Percentiles rank a stretch among this genome's conserved stretches.
phyloP scores from a whole-genome alignment of 306 rosid genomes.

The Cicer yamashitae region DNA sequence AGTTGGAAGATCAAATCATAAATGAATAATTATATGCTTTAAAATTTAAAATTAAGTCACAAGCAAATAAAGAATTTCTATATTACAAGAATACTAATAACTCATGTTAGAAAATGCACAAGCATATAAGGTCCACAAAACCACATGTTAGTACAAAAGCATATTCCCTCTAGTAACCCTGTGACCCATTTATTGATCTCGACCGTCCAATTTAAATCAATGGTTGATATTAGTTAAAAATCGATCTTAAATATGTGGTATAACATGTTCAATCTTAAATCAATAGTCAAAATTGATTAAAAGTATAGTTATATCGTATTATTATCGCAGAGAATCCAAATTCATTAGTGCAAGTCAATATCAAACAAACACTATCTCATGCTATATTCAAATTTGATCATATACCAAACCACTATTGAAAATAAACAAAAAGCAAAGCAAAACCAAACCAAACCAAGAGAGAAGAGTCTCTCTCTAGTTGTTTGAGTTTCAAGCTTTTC shows the following conservation, averaged over 20 bases:
- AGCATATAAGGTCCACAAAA: conserved; percentile 47
- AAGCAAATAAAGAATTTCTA: conserved; percentile 18
- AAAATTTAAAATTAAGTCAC: conserved; percentile 24
- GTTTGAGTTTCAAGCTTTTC: conserved; percentile 58
- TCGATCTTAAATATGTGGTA: too few species aligned
- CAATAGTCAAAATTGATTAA: too few species aligned
- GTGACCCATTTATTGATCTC: too few species aligned
- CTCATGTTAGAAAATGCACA: conserved; percentile 43
- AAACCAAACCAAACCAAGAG: conserved; percentile 54
- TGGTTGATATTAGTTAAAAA: too few species aligned
- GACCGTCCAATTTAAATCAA: too few species aligned
- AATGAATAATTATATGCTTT: conserved; percentile 20
- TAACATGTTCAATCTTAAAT: too few species aligned
- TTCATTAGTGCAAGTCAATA: conserved; percentile 56
- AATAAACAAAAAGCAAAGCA: conserved; percentile 50
- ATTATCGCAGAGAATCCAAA: too few species aligned
- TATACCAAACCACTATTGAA: conserved; percentile 47
- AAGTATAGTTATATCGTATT: too few species aligned
- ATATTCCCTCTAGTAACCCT: too few species aligned
- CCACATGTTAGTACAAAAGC: conserved; percentile 42
- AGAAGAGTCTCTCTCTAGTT: conserved; percentile 60
- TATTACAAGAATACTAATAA: conserved; percentile 39
- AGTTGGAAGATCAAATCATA: conserved; percentile 47
- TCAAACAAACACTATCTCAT: conserved; percentile 50
- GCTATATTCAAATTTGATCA: conserved; percentile 57